Evolutionary conservation across 805 yeast genomes (phyloP).

Genomic region (Torulaspora franciscae): DNA sequence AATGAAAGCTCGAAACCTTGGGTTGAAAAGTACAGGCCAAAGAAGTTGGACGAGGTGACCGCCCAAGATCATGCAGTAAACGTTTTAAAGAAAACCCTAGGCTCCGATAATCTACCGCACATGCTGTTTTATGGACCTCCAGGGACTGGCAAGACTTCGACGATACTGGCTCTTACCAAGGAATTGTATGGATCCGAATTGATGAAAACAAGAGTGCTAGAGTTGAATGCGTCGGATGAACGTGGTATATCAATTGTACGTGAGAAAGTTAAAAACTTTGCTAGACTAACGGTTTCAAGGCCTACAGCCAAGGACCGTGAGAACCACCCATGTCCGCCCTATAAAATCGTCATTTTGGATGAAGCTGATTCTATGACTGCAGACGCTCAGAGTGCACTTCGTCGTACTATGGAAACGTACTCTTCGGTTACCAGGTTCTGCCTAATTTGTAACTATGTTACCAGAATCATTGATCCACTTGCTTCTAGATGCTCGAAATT

Average conservation of each 20-base stretch:
- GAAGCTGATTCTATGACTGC: conserved; percentile 98
- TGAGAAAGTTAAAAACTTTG: conserved; percentile 80
- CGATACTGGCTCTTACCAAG: conserved; percentile 75
- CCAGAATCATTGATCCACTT: conserved; percentile 92
- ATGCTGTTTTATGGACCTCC: conserved; percentile 93
- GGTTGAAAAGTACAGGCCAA: conserved; percentile 95
- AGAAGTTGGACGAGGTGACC: conserved; percentile 75
- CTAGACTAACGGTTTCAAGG: conserved; percentile 76
- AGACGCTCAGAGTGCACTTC: conserved; percentile 91
- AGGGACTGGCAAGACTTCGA: conserved; percentile 89
- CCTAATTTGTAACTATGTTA: conserved; percentile 90
- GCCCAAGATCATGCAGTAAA: conserved; percentile 88
- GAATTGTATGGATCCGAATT: conserved; percentile 73
- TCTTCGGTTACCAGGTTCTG: conserved; percentile 90
- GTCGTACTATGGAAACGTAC: conserved; percentile 91
- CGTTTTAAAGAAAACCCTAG: conserved; percentile 72
- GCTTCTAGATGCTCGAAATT: conserved; percentile 96
- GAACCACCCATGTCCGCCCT: conserved; percentile 93
- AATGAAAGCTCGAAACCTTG: conserved; percentile 55
- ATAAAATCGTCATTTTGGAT: conserved; percentile 84
- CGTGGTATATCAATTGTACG: conserved; percentile 86
- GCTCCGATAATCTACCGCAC: conserved; percentile 82
- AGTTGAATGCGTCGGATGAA: conserved; percentile 85
- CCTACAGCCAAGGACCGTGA: conserved; percentile 64
- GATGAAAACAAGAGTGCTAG: conserved; percentile 66